phyloP scores from a whole-genome alignment of 805 yeast genomes.

The Lipomyces oligophaga region DNA sequence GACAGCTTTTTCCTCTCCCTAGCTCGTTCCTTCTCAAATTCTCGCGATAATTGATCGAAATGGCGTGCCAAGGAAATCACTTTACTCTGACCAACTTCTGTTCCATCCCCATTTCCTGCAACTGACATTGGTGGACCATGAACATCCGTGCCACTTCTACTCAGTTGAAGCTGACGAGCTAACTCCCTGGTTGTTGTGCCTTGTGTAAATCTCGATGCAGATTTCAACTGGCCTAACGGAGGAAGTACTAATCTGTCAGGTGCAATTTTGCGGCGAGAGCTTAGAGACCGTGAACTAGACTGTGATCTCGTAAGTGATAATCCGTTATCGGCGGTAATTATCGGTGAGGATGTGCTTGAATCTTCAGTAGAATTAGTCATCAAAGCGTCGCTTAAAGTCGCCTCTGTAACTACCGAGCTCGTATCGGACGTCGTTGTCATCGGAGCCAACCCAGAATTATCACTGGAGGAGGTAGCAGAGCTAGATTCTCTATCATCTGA shows the following conservation, averaged over 20 bases:
- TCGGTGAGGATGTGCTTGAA: too few species aligned
- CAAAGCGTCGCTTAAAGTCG: too few species aligned
- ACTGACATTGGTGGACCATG: constrained; percentile 18
- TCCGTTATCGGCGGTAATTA: too few species aligned
- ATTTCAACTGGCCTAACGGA: constrained; percentile 6
- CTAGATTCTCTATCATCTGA: too few species aligned
- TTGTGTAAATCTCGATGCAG: constrained; percentile 14
- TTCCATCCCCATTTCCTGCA: constrained; percentile 12
- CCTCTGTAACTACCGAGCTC: too few species aligned
- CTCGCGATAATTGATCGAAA: constrained; percentile 73
- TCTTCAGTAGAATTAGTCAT: too few species aligned
- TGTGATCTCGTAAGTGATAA: too few species aligned
- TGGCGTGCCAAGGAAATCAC: constrained; percentile 52
- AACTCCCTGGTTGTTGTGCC: constrained; percentile 29
- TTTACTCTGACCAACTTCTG: constrained; percentile 17
- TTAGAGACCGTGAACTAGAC: neutral
- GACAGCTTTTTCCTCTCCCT: constrained; percentile 63
- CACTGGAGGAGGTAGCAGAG: too few species aligned
- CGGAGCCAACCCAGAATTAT: too few species aligned
- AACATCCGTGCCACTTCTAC: constrained; percentile 18
- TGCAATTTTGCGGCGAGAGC: constrained; percentile 12
- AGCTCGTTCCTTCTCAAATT: constrained; percentile 84
- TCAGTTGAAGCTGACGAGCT: constrained; percentile 26
- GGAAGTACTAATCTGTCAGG: constrained; percentile 22
- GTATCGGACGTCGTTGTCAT: too few species aligned